Evolutionary conservation across 129 eudicot genomes (phyloP).

Genomic region (Scalesia atractyloides): DNA sequence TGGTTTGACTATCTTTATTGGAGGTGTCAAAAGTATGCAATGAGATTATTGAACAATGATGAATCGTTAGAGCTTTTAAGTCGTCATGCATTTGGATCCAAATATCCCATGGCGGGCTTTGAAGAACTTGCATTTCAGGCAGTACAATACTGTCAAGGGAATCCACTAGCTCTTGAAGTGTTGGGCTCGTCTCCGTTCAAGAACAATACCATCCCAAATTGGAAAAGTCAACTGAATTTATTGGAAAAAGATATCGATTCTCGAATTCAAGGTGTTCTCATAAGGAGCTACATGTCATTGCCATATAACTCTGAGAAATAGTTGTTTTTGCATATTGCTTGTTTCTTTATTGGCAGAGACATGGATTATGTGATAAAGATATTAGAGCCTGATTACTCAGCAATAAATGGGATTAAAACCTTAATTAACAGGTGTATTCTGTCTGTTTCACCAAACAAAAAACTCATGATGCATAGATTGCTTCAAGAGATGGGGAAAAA

Average conservation of each 20-base stretch:
- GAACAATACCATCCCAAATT: background rate
- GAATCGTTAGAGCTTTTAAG: constrained; percentile 30
- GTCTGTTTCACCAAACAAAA: constrained; percentile 15
- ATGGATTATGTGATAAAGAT: constrained; percentile 21
- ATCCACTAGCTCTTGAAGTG: constrained; percentile 31
- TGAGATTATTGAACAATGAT: background rate
- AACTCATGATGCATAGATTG: constrained; percentile 37
- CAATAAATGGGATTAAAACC: background rate
- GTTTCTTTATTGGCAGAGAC: constrained; percentile 40
- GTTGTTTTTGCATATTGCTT: constrained; percentile 44
- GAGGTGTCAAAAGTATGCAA: background rate
- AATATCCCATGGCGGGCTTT: background rate
- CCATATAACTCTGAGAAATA: constrained; percentile 18
- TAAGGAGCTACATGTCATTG: constrained; percentile 17
- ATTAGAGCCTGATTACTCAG: constrained; percentile 27
- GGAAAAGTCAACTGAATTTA: constrained; percentile 23
- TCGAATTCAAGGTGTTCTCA: background rate
- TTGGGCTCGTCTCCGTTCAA: constrained; percentile 24
- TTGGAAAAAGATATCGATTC: constrained; percentile 10
- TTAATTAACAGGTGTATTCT: constrained; percentile 12
- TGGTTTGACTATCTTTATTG: background rate
- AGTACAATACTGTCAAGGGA: constrained; percentile 27
- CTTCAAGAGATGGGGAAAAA: constrained; percentile 34
- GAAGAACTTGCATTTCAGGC: background rate
- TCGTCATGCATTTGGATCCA: constrained; percentile 34